Base-by-base conservation (phyloP, 495 filamentous ascomycete genomes). In the Penicillium chermesinum region DNA sequence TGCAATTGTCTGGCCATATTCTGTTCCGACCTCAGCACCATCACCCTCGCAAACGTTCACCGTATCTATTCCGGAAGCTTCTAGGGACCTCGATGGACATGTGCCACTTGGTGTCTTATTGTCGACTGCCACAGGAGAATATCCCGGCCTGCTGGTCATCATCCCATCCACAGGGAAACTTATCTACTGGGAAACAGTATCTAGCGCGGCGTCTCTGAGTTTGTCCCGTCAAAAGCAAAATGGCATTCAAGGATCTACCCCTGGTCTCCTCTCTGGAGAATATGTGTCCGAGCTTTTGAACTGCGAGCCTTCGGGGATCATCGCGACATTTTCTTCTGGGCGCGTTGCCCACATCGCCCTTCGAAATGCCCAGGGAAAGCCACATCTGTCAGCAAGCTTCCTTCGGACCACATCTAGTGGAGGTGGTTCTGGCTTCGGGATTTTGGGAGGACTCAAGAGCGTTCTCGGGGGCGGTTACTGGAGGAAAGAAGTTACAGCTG, bases 111-210 rank as follows among this genome's bases (percentile, higher is more conserved):
- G 89, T 27, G 74, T 84, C 38, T 74, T 99, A 14, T 80, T 96
- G 9, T 82, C 87, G 1, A 86, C 84, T 30, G 81, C 82, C 12
- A 79, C 85, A 18, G 82, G 82, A 17, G 75, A 79, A 13, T 86
- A 89, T 36, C 87, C 91, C 2, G 93, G 91, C 2, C 71, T 97
- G 10, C 79, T 98, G 15, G 72, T 96, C 10, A 73, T 99, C 9
- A 84, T 88, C 67, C 89, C 90, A 1, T 77, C 77, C 14, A 89
- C 75, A 27, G 93, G 93, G 21, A 91, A 83, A 62, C 79, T 97
- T 38, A 80, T 85, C 30, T 99, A 91, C 65, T 99, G 91, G 91
- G 94, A 97, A 61, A 89, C 87, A 19, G 83, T 97, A 39, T 85
- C 90, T 15, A 86, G 80, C 64, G 89, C 88, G 19, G 81, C 87